A percentile compares a stretch with the other conserved stretches of the same genome.
Evolutionary conservation across 2,329 filamentous ascomycete species (phyloP).

Genomic region (Xylariaceae sp.): DNA sequence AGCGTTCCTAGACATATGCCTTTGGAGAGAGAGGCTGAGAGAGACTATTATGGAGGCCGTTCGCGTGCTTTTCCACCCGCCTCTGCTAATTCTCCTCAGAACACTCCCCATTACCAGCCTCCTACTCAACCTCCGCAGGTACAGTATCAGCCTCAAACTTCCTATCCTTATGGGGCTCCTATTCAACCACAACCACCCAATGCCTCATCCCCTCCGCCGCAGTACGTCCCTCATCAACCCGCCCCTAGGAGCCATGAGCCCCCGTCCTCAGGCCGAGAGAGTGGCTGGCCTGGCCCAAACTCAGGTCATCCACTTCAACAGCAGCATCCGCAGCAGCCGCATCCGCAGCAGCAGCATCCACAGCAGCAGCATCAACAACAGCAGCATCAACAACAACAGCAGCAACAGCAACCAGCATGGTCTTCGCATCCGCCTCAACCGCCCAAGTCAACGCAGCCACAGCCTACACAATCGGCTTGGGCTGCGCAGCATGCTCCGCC

Average conservation of each 20-base stretch:
- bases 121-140: conserved; percentile 47
- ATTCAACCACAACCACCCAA: conserved; percentile 50
- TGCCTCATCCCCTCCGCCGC: conserved; percentile 60
- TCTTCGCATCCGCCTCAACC: conserved; percentile 47
- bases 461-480: conserved; percentile 48
- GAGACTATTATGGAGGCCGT: conserved; percentile 56
- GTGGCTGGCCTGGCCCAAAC: conserved; percentile 44
- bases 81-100: conserved; percentile 56
- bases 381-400: conserved; percentile 36
- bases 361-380: conserved; percentile 28
- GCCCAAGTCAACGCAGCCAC: conserved; percentile 45
- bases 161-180: conserved; percentile 53
- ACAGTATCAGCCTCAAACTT: conserved; percentile 52
- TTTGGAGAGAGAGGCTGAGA: conserved; percentile 47
- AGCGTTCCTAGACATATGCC: conserved; percentile 54
- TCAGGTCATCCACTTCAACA: conserved; percentile 42
- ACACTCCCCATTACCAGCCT: conserved; percentile 54
- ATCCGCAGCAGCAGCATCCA: conserved; percentile 41
- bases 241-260: conserved; percentile 53
- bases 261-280: conserved; percentile 44
- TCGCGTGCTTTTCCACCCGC: conserved; percentile 44
- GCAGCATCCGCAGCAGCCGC: conserved; percentile 43
- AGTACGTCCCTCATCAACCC: conserved; percentile 59
- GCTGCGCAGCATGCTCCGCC: conserved; percentile 48
- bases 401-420: conserved; percentile 43